Base-by-base conservation (phyloP, 495 filamentous ascomycete genomes). In the Xylaria telfairii region DNA sequence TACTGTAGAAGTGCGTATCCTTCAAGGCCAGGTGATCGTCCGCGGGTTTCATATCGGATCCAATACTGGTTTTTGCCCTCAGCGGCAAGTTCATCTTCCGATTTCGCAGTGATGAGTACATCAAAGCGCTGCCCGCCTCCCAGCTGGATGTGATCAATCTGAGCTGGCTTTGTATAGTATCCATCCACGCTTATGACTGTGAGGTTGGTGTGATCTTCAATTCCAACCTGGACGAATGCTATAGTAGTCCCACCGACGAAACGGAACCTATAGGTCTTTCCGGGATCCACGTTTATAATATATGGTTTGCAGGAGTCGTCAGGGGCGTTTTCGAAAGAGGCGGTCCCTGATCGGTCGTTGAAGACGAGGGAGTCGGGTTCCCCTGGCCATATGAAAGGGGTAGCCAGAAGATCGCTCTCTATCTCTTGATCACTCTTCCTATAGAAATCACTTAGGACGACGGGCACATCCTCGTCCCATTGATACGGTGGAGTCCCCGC, bases 131-230 rank as follows among this genome's bases (percentile, higher is more conserved):
- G 88, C 28, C 88, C 89, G 7, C 79, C 71, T 9, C 74, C 85
- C 21, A 91, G 75, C 71, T 89, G 87, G n/a, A 90, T 74, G 72
- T 81, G 84, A 56, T 80, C 79, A 0, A 83, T 84, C 12, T 74
- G 71, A 15, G 81, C 73, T 0, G 85, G 85, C 59, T 83, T 76
- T 24, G 88, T 89, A 77, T 90, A 89, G n/a, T 72, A 74, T 24
- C 87, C 88, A 72, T 91, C 89, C 2, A 83, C 87, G 57, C 86
- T 84, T 61, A 91, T 84, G 57, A 91, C 81, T 1, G 77, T 82
- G 5, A 87, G 62, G 26, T 83, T 75, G 26, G 79, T 54, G 72
- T 90, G 88, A 37, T 75, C 82, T 64, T 89, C 86, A 54, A 90
- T 79, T 2, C 76, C 87, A 56, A 87, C 74, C 0, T 78, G 78